A percentile compares a stretch with the other conserved stretches of the same genome.
phyloP scores from a whole-genome alignment of 2,329 filamentous ascomycete species.

The Neoascochyta sp. region DNA sequence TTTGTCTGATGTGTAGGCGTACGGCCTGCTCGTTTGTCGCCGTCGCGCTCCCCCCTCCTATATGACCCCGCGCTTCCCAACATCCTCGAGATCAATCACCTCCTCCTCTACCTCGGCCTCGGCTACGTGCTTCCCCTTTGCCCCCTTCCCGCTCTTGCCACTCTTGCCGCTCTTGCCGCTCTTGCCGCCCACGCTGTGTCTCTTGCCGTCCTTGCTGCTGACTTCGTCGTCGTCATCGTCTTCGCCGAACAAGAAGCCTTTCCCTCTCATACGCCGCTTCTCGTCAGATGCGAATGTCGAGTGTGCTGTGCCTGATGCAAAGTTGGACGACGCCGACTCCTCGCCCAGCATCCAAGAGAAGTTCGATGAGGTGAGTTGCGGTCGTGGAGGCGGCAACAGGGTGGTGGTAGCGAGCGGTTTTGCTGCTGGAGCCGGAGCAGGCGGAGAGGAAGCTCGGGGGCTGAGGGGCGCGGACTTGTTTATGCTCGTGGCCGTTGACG shows the following conservation, averaged over 20 bases:
- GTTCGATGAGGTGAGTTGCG: slow-evolving; percentile 67
- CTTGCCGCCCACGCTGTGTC: slow-evolving; percentile 21
- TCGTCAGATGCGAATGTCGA: slow-evolving; percentile 35
- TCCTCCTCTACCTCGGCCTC: slow-evolving; percentile 34
- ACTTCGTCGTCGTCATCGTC: slow-evolving; percentile 34
- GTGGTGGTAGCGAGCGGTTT: slow-evolving; percentile 18
- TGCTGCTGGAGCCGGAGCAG: slow-evolving; percentile 5
- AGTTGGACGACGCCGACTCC: slow-evolving; percentile 32
- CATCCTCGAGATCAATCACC: slow-evolving; percentile 37
- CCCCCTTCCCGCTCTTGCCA: slow-evolving; percentile 12
- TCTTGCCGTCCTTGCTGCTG: slow-evolving; percentile 17
- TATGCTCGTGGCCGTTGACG: slow-evolving; percentile 4
- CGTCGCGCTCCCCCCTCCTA: slow-evolving; percentile 5
- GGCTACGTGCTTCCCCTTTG: slow-evolving; percentile 20
- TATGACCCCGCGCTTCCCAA: slow-evolving; percentile 30
- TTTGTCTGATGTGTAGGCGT: not conserved
- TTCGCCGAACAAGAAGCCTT: slow-evolving; percentile 42
- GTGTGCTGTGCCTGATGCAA: slow-evolving; percentile 34
- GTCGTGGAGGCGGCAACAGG: slow-evolving; percentile 50
- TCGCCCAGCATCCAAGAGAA: slow-evolving; percentile 71
- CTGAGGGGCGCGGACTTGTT: slow-evolving; percentile 6
- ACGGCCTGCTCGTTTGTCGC: not conserved
- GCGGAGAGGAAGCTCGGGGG: slow-evolving; percentile 18
- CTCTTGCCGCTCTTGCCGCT: slow-evolving; percentile 12
- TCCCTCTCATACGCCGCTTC: slow-evolving; percentile 35